phyloP scores from a whole-genome alignment of 1,284 basidiomycete species.

The Puccinia novopanici region DNA sequence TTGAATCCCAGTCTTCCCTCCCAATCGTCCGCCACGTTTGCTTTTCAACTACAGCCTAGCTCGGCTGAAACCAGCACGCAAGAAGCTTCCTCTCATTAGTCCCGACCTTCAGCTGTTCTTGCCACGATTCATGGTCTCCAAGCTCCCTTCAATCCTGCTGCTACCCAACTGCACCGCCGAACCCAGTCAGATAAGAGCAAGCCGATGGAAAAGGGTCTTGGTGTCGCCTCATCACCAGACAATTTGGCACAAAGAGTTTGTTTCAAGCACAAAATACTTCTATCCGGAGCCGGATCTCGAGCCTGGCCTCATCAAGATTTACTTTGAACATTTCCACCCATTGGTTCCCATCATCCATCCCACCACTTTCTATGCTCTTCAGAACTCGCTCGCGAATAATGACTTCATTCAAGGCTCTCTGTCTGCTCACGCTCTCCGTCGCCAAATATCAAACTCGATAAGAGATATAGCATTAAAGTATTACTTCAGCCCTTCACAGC shows the following conservation, averaged over 20 bases:
- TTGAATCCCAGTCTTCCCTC: not conserved
- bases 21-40: not conserved
- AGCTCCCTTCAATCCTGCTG: not conserved
- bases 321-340: conserved; percentile 68
- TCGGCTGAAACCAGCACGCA: not conserved
- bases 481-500: no score
- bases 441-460: no score
- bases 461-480: no score
- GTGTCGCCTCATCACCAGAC: not conserved
- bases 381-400: conserved; percentile 66
- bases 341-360: conserved; percentile 75
- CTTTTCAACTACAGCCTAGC: not conserved
- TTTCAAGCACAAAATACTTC: not conserved
- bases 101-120: not conserved
- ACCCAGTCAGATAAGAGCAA: not conserved
- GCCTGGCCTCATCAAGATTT: conserved; percentile 67
- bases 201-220: not conserved
- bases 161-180: not conserved
- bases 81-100: not conserved
- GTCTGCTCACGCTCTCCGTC: conserved; percentile 74
- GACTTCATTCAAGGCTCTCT: conserved; percentile 70
- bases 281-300: conserved; percentile 64
- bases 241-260: not conserved
- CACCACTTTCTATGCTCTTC: conserved; percentile 69
- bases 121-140: not conserved